These are phyloP conservation scores for Parasitella parasitica DNA, from an alignment of 371 early-diverging fungal genomes.

Conservation along the genomic window DNA sequence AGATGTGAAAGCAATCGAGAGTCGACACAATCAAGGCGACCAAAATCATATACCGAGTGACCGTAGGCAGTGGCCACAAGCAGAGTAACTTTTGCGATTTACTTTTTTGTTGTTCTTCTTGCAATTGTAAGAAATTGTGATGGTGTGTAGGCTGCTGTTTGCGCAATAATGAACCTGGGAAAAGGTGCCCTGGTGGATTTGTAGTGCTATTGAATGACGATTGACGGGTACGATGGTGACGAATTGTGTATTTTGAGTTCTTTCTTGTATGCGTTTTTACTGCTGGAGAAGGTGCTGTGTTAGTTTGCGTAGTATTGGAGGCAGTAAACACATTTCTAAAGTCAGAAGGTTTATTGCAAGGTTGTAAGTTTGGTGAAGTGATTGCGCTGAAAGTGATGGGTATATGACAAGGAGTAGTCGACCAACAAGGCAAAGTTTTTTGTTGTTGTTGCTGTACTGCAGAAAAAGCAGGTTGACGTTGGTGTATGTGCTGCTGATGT, in stretches of 20 bases:
- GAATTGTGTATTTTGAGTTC: slow-evolving; percentile 27
- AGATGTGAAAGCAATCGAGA: slow-evolving; percentile 23
- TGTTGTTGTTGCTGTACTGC: slow-evolving; percentile 19
- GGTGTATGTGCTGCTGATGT: neutral
- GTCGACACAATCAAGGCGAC: slow-evolving; percentile 38
- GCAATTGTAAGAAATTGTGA: neutral
- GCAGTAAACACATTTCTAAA: neutral
- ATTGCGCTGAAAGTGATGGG: slow-evolving; percentile 24
- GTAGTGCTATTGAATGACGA: neutral
- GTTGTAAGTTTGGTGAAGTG: slow-evolving; percentile 15
- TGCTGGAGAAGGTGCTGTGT: neutral
- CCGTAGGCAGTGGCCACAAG: slow-evolving; percentile 52
- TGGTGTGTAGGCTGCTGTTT: neutral
- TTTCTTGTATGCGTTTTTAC: slow-evolving; percentile 21
- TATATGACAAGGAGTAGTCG: neutral
- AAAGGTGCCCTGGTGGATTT: neutral
- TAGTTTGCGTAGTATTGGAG: neutral
- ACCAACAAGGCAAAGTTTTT: slow-evolving; percentile 25
- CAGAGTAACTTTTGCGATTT: slow-evolving; percentile 48
- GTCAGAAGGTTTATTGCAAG: slow-evolving; percentile 1
- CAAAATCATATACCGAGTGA: slow-evolving; percentile 48
- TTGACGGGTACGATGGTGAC: slow-evolving; percentile 11
- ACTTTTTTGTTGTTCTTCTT: slow-evolving; percentile 10
- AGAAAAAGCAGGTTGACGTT: slow-evolving; percentile 10
- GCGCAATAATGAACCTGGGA: neutral